Evolutionary conservation across 2,329 filamentous ascomycete genomes (phyloP), one percentile per base, ranked within the genome.

Genomic region (Sporothrix pallida): DNA sequence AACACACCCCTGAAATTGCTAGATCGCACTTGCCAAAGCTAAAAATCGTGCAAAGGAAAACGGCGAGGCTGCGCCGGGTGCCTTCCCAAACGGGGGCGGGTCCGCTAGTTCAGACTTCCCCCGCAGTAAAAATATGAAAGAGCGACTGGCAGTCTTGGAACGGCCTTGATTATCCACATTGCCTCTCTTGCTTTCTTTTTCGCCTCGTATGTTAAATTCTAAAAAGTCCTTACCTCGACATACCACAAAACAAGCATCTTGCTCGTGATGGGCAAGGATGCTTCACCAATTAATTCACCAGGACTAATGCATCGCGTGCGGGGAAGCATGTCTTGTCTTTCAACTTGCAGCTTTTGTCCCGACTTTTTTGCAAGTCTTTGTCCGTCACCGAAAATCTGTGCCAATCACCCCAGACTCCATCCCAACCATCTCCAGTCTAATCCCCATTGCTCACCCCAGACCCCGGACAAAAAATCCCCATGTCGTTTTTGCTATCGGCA

Each of bases 71-170:
- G n/a, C 31, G 31, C 12, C 62, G 62, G 62, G 4, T 46, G 10
- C 10, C 62, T 67, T 67, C 62, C 62, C 62, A 67, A 67, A 48
- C 62, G 42, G 62, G 62, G 62, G 37, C 62, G 62, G 62, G 42
- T 48, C 62, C 42, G 62, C 42, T 26, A 8, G 37, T 6, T 23
- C 60, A 63, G 4, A 8, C 15, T 20, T 44, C 31, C 60, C 60
- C 60, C 37, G 37, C 60, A 65, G n/a, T 20, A 44, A 58, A 20
- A 44, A 37, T 37, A 37, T 2, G 31, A 37, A 37, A 37, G 31
- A 37, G 31, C 37, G 20, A 65, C 10, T 7, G 58, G 31, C 26
- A 37, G 31, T 37, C 31, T 37, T 37, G 31, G 31, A 37, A 37
- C 26, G 37, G 37, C 12, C 37, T 3, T 46, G 46, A 65, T 65